These are phyloP conservation scores for Boletus fagicola DNA, from an alignment of 768 basidiomycete species.

Conservation along the genomic window DNA sequence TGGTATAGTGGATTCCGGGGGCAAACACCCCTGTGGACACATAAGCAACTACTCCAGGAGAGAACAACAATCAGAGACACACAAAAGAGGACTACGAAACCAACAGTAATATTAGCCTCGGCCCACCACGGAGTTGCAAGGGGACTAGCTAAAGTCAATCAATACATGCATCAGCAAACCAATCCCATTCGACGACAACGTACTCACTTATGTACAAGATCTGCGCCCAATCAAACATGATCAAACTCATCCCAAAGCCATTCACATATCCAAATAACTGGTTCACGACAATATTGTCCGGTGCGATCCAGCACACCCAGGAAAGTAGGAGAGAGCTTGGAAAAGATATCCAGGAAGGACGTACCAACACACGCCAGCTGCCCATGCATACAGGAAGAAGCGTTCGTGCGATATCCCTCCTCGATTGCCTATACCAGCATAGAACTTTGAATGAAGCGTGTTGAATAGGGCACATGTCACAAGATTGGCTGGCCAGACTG, in stretches of 20 bases:
- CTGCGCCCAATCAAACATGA: too few relatives aligned
- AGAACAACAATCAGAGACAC: too few relatives aligned
- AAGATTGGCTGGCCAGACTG: constrained; percentile 86
- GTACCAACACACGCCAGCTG: too few relatives aligned
- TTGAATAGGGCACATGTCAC: too few relatives aligned
- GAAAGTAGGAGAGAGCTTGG: constrained; percentile 60
- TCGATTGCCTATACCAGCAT: constrained; percentile 41
- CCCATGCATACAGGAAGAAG: too few relatives aligned
- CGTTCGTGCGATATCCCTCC: constrained; percentile 52
- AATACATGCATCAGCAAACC: neutral
- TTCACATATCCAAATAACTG: constrained; percentile 78
- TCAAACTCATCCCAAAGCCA: too few relatives aligned
- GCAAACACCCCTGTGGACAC: constrained; percentile 46
- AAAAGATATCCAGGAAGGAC: constrained; percentile 78
- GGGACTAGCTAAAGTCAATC: constrained; percentile 37
- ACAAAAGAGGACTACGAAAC: constrained; percentile 67
- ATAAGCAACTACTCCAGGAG: constrained; percentile 60
- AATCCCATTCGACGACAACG: neutral
- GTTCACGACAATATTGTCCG: constrained; percentile 66
- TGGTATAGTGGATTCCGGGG: constrained; percentile 67
- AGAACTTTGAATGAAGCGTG: too few relatives aligned
- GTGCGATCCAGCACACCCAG: constrained; percentile 67
- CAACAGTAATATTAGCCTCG: constrained; percentile 62
- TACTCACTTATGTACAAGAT: constrained; percentile 35
- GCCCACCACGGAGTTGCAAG: constrained; percentile 85